Conservation (phyloP, 2,329 filamentous ascomycete species). For the Lachnellula arida region DNA sequence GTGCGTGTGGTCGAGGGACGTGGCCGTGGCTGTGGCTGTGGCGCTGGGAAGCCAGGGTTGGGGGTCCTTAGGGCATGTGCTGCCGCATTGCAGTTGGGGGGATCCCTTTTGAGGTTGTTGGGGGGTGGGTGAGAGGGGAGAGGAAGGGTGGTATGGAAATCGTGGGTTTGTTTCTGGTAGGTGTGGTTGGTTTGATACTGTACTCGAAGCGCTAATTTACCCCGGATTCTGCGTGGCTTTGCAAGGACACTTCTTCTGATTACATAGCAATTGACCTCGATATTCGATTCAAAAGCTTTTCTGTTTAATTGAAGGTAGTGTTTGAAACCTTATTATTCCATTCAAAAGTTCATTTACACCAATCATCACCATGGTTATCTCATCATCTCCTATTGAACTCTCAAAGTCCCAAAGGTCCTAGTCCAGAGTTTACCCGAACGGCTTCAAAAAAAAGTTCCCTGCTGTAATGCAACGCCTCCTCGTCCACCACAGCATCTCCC, state of each 20-base stretch:
- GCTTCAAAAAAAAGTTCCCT: not conserved
- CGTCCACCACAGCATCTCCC: not conserved
- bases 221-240: no score
- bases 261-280: no score
- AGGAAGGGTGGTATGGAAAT: not conserved
- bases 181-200: no score
- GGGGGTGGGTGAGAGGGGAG: not conserved
- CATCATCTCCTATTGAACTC: not conserved
- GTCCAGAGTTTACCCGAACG: constrained; percentile 1
- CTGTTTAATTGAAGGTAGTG: no score
- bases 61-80: constrained; percentile 31
- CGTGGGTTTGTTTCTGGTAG: not conserved
- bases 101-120: not conserved
- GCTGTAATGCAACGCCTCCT: not conserved
- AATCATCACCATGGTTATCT: not conserved
- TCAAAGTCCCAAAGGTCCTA: not conserved
- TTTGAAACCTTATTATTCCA: no score
- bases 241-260: no score
- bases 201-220: no score
- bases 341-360: no score
- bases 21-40: no score
- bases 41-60: constrained; percentile 29
- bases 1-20: not conserved
- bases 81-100: constrained; percentile 30
- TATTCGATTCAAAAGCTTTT: no score